Percentiles rank a stretch among this genome's conserved stretches.
Evolutionary conservation across 129 eudicot species (phyloP).

Genomic region (Flaveria sonorensis): DNA sequence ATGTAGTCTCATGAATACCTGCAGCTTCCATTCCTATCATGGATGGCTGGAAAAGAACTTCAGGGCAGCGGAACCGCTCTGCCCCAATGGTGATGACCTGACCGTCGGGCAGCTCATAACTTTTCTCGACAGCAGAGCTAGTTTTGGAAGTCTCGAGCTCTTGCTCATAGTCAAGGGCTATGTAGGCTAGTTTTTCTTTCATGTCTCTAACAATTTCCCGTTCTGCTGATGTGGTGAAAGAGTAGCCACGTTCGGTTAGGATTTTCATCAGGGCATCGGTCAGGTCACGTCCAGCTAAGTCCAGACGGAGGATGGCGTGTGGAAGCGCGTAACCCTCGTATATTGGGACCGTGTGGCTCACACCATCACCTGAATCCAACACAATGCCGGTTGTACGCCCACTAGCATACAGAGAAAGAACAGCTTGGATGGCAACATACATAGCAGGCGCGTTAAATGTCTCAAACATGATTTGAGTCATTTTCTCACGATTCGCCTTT

Average conservation of each 20-base stretch:
- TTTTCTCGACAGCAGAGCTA: conserved; percentile 12
- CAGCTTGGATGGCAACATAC: conserved; percentile 17
- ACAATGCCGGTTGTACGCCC: conserved; percentile 21
- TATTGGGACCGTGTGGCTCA: conserved; percentile 2
- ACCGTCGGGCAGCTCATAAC: conserved; percentile 12
- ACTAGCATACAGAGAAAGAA: conserved; percentile 17
- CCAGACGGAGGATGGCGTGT: conserved; percentile 22
- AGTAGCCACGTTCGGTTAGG: conserved; percentile 20
- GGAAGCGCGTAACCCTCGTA: conserved; percentile 16
- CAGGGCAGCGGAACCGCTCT: conserved; percentile 19
- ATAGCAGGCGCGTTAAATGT: conserved; percentile 17
- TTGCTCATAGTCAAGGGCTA: conserved; percentile 18
- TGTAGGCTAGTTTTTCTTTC: conserved; percentile 17
- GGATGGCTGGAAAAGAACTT: conserved; percentile 50
- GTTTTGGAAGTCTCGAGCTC: conserved; percentile 23
- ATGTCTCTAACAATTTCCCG: conserved; percentile 16
- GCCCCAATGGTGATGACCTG: conserved; percentile 23
- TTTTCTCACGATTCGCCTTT: conserved; percentile 13
- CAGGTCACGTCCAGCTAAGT: conserved; percentile 22
- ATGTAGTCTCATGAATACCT: conserved; percentile 60
- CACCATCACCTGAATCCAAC: conserved; percentile 7
- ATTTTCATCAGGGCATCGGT: conserved; percentile 19
- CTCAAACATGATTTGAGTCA: conserved; percentile 20
- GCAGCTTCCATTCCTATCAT: conserved; percentile 69
- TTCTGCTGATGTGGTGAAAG: conserved; percentile 20